Base-by-base conservation (phyloP, 2,329 filamentous ascomycete genomes). In the Calonectria fujianensis region DNA sequence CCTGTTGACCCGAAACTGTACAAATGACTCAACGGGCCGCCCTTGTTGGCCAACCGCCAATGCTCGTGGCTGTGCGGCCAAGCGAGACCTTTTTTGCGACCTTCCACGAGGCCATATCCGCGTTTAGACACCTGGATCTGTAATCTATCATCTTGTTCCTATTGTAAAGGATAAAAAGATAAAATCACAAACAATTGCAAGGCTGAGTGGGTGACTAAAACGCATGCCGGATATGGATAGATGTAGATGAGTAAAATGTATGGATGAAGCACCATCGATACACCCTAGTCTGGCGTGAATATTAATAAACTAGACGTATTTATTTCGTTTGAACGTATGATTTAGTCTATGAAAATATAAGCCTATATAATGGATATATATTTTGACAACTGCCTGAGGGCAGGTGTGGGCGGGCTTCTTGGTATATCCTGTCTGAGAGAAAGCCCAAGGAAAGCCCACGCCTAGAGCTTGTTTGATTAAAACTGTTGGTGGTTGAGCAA, bases 21-120 rank as follows among this genome's bases (percentile, higher is more conserved):
- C 35, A 50, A 65, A 65, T n/a, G 39, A 9, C 45, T 48, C 29
- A n/a, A 65, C 45, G 45, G 39, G 61, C 37, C 24, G 61, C 2
- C 24, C 27, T 50, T 20, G 6, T 50, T 24, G 61, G 37, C 27
- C 57, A 18, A 39, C 57, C 24, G 37, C 13, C 6, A 41, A 20
- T 41, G 35, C 27, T 27, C 4, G 57, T 14, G 57, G 57, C 57
- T 41, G 57, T 63, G 57, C 14, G 24, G 18, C 57, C 24, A 10
- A 41, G 35, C n/a, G 35, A 41, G 57, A n/a, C 57, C 57, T 0
- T 31, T 41, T 63, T 29, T 11, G 35, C 37, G 57, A 14, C 35
- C 35, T 31, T 24, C n/a, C 37, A 63, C 31, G 24, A 41, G 39
- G 4, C 14, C 31, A 31, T 18, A 11, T 41, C 13, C 39, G 16